Conservation (phyloP, 164 flowering plant genomes). For the Cinnamomum micranthum region DNA sequence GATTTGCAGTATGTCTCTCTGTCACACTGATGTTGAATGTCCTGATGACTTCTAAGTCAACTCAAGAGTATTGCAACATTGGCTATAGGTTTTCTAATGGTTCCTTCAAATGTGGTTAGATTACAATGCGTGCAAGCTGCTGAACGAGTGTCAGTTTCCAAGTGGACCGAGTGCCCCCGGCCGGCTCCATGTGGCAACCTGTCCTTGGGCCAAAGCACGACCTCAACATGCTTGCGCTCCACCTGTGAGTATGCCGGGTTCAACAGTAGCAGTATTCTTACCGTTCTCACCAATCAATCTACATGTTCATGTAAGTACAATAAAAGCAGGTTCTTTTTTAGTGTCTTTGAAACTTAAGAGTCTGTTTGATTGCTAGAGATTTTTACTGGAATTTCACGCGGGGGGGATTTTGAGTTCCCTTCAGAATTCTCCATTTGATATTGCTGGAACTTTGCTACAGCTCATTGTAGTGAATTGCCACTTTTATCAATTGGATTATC, state of each 20-base stretch:
- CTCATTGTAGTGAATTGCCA: neutral
- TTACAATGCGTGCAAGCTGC: slow-evolving; percentile 50
- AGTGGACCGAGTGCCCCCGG: slow-evolving; percentile 41
- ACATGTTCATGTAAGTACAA: slow-evolving; percentile 34
- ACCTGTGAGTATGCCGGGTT: slow-evolving; percentile 71
- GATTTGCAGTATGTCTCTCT: slow-evolving; percentile 43
- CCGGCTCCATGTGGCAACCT: slow-evolving; percentile 34
- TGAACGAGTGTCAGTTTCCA: slow-evolving; percentile 16
- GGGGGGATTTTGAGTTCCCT: neutral
- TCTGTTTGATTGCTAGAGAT: neutral
- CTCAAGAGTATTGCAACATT: too few relatives aligned
- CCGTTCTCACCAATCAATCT: slow-evolving; percentile 24
- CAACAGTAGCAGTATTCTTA: slow-evolving; percentile 29
- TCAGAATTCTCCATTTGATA: neutral
- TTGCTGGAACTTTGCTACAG: neutral
- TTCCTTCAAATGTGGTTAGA: slow-evolving; percentile 23
- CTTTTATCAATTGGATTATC: neutral
- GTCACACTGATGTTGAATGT: neutral
- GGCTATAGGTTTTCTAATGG: neutral
- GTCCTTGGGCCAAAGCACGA: slow-evolving; percentile 34
- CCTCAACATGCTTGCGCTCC: slow-evolving; percentile 18
- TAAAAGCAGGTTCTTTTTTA: neutral
- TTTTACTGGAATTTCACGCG: neutral
- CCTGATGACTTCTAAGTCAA: neutral
- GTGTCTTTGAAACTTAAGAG: neutral